A percentile compares a stretch with the other conserved stretches of the same genome.
Evolutionary conservation across 345 rosid genomes (phyloP).

Genomic region (Gynandropsis gynandra): DNA sequence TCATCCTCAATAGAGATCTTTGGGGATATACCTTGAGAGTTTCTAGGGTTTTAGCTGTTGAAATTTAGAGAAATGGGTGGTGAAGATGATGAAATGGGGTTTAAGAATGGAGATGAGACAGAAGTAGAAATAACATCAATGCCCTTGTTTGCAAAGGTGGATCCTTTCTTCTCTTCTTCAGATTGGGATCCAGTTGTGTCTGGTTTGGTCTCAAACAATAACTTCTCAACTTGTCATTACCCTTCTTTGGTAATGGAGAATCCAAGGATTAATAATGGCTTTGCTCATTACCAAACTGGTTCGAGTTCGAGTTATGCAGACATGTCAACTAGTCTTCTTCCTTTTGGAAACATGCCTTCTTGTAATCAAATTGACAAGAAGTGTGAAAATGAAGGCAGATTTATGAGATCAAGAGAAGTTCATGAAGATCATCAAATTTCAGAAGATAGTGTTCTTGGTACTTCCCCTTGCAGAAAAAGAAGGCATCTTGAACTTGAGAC

Average conservation of each 20-base stretch:
- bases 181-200: slow-evolving; percentile 77
- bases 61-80: slow-evolving; percentile 40
- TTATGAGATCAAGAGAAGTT: slow-evolving; percentile 31
- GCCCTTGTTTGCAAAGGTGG: slow-evolving; percentile 36
- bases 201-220: slow-evolving; percentile 22
- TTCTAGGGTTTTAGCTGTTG: slow-evolving; percentile 27
- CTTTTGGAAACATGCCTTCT: slow-evolving; percentile 35
- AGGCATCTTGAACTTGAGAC: slow-evolving; percentile 47
- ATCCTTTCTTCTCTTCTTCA: slow-evolving; percentile 62
- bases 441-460: slow-evolving; percentile 39
- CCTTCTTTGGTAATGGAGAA: slow-evolving; percentile 43
- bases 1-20: slow-evolving; percentile 21
- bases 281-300: slow-evolving; percentile 39
- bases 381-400: slow-evolving; percentile 34
- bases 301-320: slow-evolving; percentile 53
- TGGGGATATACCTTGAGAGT: background rate
- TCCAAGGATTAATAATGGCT: slow-evolving; percentile 47
- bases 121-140: slow-evolving; percentile 34
- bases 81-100: slow-evolving; percentile 38
- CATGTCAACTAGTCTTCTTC: slow-evolving; percentile 43
- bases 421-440: slow-evolving; percentile 41
- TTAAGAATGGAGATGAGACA: slow-evolving; percentile 42
- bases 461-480: slow-evolving; percentile 47
- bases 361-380: slow-evolving; percentile 41
- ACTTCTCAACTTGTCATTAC: slow-evolving; percentile 46